These are phyloP conservation scores for Fallopia convolvulus DNA, from an alignment of 148 eudicot genomes.

Conservation along the genomic window DNA sequence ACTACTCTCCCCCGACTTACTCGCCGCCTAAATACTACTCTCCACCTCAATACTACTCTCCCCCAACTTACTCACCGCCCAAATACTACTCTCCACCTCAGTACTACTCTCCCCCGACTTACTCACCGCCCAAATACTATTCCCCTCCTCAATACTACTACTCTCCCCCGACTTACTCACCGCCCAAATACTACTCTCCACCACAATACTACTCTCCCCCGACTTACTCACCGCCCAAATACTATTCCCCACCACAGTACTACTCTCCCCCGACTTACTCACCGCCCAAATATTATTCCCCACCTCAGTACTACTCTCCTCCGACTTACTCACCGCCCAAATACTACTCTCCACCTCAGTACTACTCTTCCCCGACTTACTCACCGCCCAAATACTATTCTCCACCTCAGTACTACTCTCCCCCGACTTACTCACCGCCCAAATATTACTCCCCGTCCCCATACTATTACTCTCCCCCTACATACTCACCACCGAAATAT, in stretches of 20 bases:
- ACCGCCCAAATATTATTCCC: neutral
- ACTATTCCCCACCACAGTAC: neutral
- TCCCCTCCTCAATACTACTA: neutral
- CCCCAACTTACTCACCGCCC: neutral
- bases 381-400: neutral
- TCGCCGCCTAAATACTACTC: neutral
- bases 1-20: neutral
- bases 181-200: neutral
- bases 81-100: neutral
- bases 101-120: neutral
- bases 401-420: neutral
- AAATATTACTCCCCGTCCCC: too few species aligned
- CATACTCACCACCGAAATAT: too few species aligned
- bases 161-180: neutral
- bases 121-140: neutral
- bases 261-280: neutral
- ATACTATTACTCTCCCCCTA: too few species aligned
- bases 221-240: neutral
- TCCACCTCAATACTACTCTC: neutral
- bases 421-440: neutral
- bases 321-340: neutral
- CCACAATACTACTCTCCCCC: neutral
- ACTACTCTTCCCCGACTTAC: neutral
- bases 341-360: neutral
- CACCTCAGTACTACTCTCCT: neutral